Percentiles rank a stretch among this genome's conserved stretches.
Conservation (phyloP, 176 grass and related monocot species). For the Poa annua region DNA sequence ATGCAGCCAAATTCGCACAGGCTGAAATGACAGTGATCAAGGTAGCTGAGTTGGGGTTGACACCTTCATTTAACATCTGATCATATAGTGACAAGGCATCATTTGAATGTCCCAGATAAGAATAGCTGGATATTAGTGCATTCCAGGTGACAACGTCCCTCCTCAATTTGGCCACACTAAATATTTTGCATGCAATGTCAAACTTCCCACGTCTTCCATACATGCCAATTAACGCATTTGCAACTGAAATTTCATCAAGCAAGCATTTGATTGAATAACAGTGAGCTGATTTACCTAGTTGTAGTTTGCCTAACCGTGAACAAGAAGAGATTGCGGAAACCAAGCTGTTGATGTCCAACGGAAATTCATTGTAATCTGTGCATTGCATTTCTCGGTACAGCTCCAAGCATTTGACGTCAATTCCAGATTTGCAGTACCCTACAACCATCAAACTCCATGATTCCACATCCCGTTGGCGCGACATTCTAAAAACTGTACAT, state of each 20-base stretch:
- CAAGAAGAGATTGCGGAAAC: constrained; percentile 64
- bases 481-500: constrained; percentile 48
- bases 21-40: constrained; percentile 56
- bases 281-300: constrained; percentile 58
- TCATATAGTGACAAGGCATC: constrained; percentile 58
- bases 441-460: constrained; percentile 74
- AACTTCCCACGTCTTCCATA: constrained; percentile 66
- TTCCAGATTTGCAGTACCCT: constrained; percentile 58
- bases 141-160: constrained; percentile 71
- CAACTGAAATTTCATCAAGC: constrained; percentile 52
- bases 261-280: constrained; percentile 56
- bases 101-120: constrained; percentile 54
- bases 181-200: constrained; percentile 55
- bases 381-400: constrained; percentile 62
- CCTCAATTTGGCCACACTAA: constrained; percentile 41
- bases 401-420: constrained; percentile 67
- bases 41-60: constrained; percentile 62
- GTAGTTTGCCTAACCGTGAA: constrained; percentile 45
- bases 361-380: constrained; percentile 21
- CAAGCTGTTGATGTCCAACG: constrained; percentile 56
- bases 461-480: constrained; percentile 40
- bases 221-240: constrained; percentile 71
- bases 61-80: constrained; percentile 57
- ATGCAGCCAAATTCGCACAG: constrained; percentile 57
- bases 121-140: constrained; percentile 63